Percentiles rank a stretch among this genome's conserved stretches.
phyloP scores from a whole-genome alignment of 345 rosid genomes.

The Anastatica hierochuntica region DNA sequence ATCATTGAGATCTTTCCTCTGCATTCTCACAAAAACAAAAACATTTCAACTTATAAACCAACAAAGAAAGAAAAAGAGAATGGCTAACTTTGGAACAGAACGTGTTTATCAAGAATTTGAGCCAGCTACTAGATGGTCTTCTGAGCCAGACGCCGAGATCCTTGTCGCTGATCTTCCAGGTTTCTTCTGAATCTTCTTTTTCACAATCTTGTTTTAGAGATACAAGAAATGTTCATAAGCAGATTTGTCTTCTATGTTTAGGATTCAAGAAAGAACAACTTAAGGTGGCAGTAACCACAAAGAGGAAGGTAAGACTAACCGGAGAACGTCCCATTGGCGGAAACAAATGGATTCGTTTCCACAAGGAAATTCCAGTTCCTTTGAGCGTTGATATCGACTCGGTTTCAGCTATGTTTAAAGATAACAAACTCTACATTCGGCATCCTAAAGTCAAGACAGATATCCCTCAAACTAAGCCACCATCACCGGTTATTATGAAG shows the following conservation, averaged over 20 bases:
- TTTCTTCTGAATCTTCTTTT: constrained; percentile 18
- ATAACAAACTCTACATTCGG: constrained; percentile 27
- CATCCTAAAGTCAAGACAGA: constrained; percentile 22
- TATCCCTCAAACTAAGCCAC: constrained; percentile 20
- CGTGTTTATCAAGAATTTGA: constrained; percentile 22
- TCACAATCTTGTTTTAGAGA: too few relatives aligned
- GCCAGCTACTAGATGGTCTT: constrained; percentile 24
- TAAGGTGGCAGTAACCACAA: constrained; percentile 21
- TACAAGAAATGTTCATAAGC: constrained; percentile 1
- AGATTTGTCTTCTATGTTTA: constrained; percentile 15
- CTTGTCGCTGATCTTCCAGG: constrained; percentile 33
- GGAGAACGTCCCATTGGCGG: constrained; percentile 29
- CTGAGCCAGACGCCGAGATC: constrained; percentile 25
- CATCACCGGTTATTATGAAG: constrained; percentile 16
- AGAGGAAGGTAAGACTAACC: constrained; percentile 21
- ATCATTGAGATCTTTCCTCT: constrained; percentile 4
- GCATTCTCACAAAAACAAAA: constrained; percentile 14
- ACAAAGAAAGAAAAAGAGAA: constrained; percentile 3
- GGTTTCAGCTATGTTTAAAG: constrained; percentile 27
- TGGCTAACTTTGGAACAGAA: constrained; percentile 18
- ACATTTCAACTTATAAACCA: constrained; percentile 12
- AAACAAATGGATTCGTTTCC: constrained; percentile 30
- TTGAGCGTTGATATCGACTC: constrained; percentile 16
- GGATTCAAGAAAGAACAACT: constrained; percentile 31
- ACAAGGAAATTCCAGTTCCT: constrained; percentile 21